A percentile compares a stretch with the other conserved stretches of the same genome.
Evolutionary conservation across 768 basidiomycete genomes (phyloP).

Genomic region (Termitomyces sp.): DNA sequence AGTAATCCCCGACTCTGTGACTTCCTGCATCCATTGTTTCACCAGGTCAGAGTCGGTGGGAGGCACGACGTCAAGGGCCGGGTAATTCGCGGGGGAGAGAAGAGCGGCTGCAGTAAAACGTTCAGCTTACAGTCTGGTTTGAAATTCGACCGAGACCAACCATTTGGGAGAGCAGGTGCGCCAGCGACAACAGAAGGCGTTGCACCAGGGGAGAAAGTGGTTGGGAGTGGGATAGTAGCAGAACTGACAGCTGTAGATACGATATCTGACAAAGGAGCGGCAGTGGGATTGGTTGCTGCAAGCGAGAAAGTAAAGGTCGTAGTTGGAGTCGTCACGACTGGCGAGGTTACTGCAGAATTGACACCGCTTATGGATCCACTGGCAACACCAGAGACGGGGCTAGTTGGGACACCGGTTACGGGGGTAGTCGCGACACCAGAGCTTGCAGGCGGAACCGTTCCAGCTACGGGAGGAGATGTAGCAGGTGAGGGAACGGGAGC

Average conservation of each 20-base stretch:
- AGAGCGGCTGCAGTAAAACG: slow-evolving; percentile 29
- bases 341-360: not conserved
- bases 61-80: slow-evolving; percentile 59
- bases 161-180: slow-evolving; percentile 59
- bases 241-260: slow-evolving; percentile 37
- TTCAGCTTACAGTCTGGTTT: not conserved
- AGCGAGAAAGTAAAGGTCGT: slow-evolving; percentile 42
- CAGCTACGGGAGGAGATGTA: slow-evolving; percentile 2
- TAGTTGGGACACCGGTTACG: slow-evolving; percentile 4
- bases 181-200: slow-evolving; percentile 45
- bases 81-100: slow-evolving; percentile 55
- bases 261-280: slow-evolving; percentile 51
- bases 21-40: slow-evolving; percentile 66
- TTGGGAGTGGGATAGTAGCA: slow-evolving; percentile 40
- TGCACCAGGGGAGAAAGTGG: slow-evolving; percentile 47
- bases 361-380: not conserved
- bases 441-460: not conserved
- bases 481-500: slow-evolving; percentile 7
- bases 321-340: slow-evolving; percentile 20
- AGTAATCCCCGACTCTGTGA: slow-evolving; percentile 46
- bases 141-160: slow-evolving; percentile 26
- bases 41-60: slow-evolving; percentile 61
- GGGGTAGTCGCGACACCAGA: slow-evolving; percentile 1
- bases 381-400: not conserved
- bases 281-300: slow-evolving; percentile 53